Evolutionary conservation across 495 filamentous ascomycete species (phyloP), one percentile per base, ranked within the genome.

Genomic region (Hyaloscypha bicolor): DNA sequence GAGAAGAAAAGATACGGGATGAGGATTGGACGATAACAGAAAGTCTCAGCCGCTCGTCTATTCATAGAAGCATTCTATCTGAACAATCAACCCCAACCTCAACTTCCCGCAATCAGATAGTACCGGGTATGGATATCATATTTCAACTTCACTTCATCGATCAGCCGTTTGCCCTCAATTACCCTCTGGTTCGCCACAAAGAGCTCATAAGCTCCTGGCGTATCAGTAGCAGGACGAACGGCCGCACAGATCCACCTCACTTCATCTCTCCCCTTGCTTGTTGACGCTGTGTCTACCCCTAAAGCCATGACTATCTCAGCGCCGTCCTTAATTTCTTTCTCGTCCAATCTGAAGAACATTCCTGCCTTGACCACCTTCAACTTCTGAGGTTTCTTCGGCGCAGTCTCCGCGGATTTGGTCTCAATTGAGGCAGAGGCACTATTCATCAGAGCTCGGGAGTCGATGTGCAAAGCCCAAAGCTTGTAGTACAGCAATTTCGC

Each of bases 111-210:
- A 14, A 48, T 14, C 42, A 48, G 16, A 48, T 48, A 48, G 16
- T 48, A 48, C 42, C 42, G 42, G 4, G 42, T 48, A 48, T 48
- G 42, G 42, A 48, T 48, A 48, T 48, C 42, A 48, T 48, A 48
- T 14, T 48, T 6, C 42, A 48, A 12, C 16, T 48, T 48, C 0
- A 48, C 3, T 12, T 48, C 42, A 3, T 48, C 42, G 16, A 4
- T 48, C 16, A 48, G 11, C 42, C 42, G 1, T 12, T 14, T 48
- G 4, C 2, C 16, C 4, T 14, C 42, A 48, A 48, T 48, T 19
- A 19, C 42, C 16, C 9, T 48, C 42, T 48, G 42, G 8, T 48
- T 48, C 11, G 42, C 42, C 16, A 48, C 42, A 19, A 48, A 48
- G 4, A 48, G 42, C 42, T 48, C 42, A 19, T 48, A 48, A 19